Conservation (phyloP, 1,284 basidiomycete species). For the Heimioporus retisporus region DNA sequence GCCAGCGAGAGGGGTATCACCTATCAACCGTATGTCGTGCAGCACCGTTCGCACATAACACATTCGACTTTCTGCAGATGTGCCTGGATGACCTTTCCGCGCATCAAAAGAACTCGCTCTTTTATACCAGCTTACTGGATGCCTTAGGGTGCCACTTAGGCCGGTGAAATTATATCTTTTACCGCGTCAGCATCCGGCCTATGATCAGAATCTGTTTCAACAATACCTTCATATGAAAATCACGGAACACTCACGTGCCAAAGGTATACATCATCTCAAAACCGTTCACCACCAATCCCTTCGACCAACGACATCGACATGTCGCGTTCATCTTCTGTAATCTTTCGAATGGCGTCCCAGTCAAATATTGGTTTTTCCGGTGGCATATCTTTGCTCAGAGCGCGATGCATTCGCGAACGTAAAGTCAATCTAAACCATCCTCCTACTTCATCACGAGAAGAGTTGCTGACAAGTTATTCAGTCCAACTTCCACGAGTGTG, state of each 20-base stretch:
- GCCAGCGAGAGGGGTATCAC: slow-evolving; percentile 45
- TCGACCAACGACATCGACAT: slow-evolving; percentile 35
- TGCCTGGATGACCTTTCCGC: slow-evolving; percentile 46
- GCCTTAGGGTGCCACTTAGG: slow-evolving; percentile 46
- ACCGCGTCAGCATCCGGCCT: too few species aligned
- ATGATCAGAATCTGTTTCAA: neutral
- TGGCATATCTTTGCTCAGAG: slow-evolving; percentile 26
- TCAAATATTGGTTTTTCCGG: slow-evolving; percentile 14
- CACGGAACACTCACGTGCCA: slow-evolving; percentile 39
- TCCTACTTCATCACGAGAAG: slow-evolving; percentile 32
- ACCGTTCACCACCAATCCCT: slow-evolving; percentile 46
- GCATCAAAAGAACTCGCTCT: slow-evolving; percentile 50
- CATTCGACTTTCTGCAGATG: slow-evolving; percentile 41
- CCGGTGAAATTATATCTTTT: neutral
- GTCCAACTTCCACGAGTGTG: slow-evolving; percentile 42
- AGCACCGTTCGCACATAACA: slow-evolving; percentile 49
- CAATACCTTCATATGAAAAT: neutral
- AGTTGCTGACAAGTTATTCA: slow-evolving; percentile 19
- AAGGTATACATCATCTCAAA: slow-evolving; percentile 50
- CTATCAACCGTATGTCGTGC: slow-evolving; percentile 43
- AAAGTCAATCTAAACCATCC: slow-evolving; percentile 33
- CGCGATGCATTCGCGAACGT: slow-evolving; percentile 28
- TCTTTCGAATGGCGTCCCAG: slow-evolving; percentile 25
- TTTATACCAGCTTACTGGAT: slow-evolving; percentile 41
- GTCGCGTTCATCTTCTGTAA: slow-evolving; percentile 32